Evolutionary conservation across 495 filamentous ascomycete species (phyloP), one percentile per base, ranked within the genome.

Genomic region (Trichoderma asperelloides): DNA sequence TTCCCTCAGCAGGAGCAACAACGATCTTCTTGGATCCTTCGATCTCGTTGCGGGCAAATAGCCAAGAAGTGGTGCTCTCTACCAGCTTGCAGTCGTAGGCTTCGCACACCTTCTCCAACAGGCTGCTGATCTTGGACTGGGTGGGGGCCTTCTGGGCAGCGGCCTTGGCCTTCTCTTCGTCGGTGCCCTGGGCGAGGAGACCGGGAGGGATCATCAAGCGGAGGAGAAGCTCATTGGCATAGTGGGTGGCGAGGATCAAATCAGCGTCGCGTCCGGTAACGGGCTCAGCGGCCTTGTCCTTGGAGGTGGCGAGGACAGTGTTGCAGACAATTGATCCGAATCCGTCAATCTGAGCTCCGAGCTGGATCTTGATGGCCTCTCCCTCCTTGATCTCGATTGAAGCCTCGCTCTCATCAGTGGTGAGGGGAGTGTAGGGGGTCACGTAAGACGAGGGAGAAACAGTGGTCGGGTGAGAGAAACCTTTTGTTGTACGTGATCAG

Each of bases 1-100:
- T 87, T 65, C 85, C 86, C 73, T 96, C 90, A 65, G 89, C 89
- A 39, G 96, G 92, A 23, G 90, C 83, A 30, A 98, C 80, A 65
- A 98, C 95, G 74, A 98, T 96, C 87, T 96, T 97, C 88, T 98
- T 98, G 82, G 90, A 90, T 67, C 89, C 90, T 81, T 98, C 95
- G 70, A 98, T 98, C 76, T 98, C 95, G 77, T 98, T 96, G 74
- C 90, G 89, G 70, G 91, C 91, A 74, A 98, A 97, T 45, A 91
- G 78, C 92, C 94, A 98, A 74, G 90, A 93, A 60, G 95, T 98
- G 60, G 95, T 98, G 82, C 92, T 95, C 84, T 98, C 96, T 64
- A 98, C 91, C 47, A 98, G 79, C 70, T 88, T 96, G 84, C 91
- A 94, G 68, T 89, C 93, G 80, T 96, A 98, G 68, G 84, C 85